Evolutionary conservation across 495 filamentous ascomycete species (phyloP).

Genomic region (Annulohypoxylon stygium): DNA sequence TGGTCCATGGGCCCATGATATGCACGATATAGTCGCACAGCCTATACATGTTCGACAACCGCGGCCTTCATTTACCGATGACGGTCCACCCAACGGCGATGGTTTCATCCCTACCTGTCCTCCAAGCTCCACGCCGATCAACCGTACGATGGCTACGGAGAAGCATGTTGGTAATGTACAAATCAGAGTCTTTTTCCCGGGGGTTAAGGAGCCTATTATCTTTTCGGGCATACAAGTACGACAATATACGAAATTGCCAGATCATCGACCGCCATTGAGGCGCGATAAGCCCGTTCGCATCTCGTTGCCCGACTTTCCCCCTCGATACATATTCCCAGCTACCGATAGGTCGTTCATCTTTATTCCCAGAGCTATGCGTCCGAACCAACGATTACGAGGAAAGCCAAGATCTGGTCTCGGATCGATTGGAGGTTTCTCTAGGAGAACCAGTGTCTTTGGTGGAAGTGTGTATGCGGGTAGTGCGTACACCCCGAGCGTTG

Average conservation of each 20-base stretch:
- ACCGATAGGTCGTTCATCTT: slow-evolving; percentile 96
- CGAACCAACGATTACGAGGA: slow-evolving; percentile 84
- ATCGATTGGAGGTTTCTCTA: slow-evolving; percentile 74
- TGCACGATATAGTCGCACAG: slow-evolving; percentile 84
- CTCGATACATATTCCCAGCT: slow-evolving; percentile 91
- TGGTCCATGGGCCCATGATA: slow-evolving; percentile 91
- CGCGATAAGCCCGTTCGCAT: slow-evolving; percentile 97
- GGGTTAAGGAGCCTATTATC: slow-evolving; percentile 76
- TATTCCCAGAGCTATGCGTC: slow-evolving; percentile 92
- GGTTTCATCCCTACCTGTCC: slow-evolving; percentile 61
- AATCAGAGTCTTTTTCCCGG: slow-evolving; percentile 81
- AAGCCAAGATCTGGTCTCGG: slow-evolving; percentile 75
- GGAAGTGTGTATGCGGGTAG: slow-evolving; percentile 86
- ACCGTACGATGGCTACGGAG: slow-evolving; percentile 70
- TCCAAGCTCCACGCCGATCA: slow-evolving; percentile 60
- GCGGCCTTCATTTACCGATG: slow-evolving; percentile 53
- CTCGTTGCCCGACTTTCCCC: slow-evolving; percentile 80
- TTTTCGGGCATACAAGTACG: slow-evolving; percentile 81
- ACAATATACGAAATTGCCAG: slow-evolving; percentile 91
- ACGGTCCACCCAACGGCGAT: slow-evolving; percentile 61
- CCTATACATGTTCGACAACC: slow-evolving; percentile 54
- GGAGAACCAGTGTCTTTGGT: slow-evolving; percentile 77
- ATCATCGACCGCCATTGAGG: slow-evolving; percentile 92
- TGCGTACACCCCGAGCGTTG: slow-evolving; percentile 88
- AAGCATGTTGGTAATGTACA: slow-evolving; percentile 81